Evolutionary conservation across 2,329 filamentous ascomycete genomes (phyloP).

Genomic region (Neonectria sp.): DNA sequence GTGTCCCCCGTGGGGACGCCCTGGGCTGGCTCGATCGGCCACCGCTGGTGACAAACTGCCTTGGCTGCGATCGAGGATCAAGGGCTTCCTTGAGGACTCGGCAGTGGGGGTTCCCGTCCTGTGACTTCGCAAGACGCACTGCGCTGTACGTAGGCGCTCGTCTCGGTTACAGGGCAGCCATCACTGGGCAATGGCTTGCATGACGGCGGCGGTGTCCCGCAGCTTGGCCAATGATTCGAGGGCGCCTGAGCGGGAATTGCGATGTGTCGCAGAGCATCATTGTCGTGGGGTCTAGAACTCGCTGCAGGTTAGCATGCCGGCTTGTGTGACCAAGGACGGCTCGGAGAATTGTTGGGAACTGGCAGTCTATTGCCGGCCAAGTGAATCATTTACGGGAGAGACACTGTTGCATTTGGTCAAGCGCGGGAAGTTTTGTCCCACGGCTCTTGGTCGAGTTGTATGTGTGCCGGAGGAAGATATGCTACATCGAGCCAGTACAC

Average conservation of each 20-base stretch:
- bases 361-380: neutral
- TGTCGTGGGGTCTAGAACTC: slow-evolving; percentile 1
- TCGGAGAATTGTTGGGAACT: neutral
- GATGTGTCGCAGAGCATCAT: neutral
- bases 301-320: neutral
- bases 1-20: neutral
- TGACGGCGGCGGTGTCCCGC: slow-evolving; percentile 8
- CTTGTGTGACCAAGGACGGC: neutral
- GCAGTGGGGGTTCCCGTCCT: slow-evolving; percentile 7
- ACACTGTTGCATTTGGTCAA: neutral
- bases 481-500: neutral
- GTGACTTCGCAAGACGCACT: neutral
- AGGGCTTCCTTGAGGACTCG: neutral
- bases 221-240: slow-evolving; percentile 13
- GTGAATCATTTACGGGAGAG: neutral
- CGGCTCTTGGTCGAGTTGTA: neutral
- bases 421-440: neutral
- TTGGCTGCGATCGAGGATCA: slow-evolving; percentile 3
- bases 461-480: neutral
- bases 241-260: neutral
- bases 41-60: neutral
- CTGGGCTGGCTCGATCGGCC: slow-evolving; percentile 20
- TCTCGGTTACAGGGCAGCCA: slow-evolving; percentile 20
- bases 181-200: slow-evolving; percentile 21
- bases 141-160: slow-evolving; percentile 1